Evolutionary conservation across 768 basidiomycete genomes (phyloP), one percentile per base, ranked within the genome.

Genomic region (Phlebiopsis flavidoalba): DNA sequence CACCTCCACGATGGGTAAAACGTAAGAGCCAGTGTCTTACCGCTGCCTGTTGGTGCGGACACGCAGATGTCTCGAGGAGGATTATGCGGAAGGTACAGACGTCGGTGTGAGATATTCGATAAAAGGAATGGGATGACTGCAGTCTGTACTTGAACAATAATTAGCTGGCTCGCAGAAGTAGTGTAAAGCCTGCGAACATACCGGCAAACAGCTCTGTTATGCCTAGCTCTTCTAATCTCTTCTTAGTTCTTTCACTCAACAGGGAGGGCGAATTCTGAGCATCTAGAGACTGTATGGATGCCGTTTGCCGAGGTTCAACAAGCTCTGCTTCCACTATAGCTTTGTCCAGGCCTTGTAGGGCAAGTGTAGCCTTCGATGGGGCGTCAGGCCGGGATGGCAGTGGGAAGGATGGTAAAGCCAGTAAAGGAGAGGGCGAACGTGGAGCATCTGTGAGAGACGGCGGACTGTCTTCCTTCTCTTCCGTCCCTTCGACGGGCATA

Each of bases 21-120:
- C 91, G 74, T 99, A 99, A n/a, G n/a, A n/a, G 93, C 91, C 31
- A 99, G 80, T 0, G 96, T 99, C 73, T 99, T 99, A 0, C 97
- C 97, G 66, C 95, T 97, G 22, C 97, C 97, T 0, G 97, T 99
- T 0, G 97, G 97, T 1, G 97, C 97, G 8, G 94, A 97, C 12
- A 96, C 91, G 65, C 95, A 95, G 12, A 95, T 81, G 73, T 99
- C 97, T 26, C 80, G 80, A 26, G 86, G 86, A 37, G 83, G 80
- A 59, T 81, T 70, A 65, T 83, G 87, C 0, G 91, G 87, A 47
- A 80, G 75, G 67, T 93, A 92, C 10, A 94, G 72, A 0, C 77
- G 71, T 53, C 76, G 71, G 45, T 79, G 71, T 4, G 71, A 65
- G 8, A 70, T 64, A 17, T 78, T 69, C 52, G 75, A 54, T 14